These are phyloP conservation scores for Dactylonectria estremocensis DNA, from an alignment of 2,329 filamentous ascomycete genomes.

Conservation along the genomic window DNA sequence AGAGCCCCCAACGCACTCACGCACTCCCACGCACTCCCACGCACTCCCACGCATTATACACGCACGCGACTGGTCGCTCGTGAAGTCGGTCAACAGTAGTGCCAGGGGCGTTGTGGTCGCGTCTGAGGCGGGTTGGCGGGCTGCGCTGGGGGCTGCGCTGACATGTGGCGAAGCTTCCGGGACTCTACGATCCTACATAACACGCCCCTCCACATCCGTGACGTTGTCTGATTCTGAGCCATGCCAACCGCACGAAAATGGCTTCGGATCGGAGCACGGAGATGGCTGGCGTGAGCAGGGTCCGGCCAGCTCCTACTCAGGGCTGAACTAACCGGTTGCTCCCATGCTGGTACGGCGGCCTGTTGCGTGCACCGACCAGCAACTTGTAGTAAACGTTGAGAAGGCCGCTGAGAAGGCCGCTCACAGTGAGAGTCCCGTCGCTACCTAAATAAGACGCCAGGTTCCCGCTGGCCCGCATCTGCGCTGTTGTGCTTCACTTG, in stretches of 20 bases:
- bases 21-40: constrained; percentile 19
- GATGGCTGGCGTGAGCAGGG: background rate
- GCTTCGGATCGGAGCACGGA: background rate
- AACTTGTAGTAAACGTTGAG: background rate
- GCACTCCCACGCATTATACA: constrained; percentile 6
- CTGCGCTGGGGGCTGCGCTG: constrained; percentile 8
- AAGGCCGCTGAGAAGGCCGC: constrained; percentile 26
- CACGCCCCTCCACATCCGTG: background rate
- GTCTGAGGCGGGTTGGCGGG: constrained; percentile 4
- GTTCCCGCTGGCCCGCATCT: constrained; percentile 27
- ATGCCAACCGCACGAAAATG: constrained; percentile 25
- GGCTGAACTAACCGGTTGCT: background rate
- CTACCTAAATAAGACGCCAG: constrained; percentile 19
- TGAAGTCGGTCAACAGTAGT: constrained; percentile 25
- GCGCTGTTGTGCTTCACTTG: constrained; percentile 11
- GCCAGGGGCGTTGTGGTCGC: constrained; percentile 18
- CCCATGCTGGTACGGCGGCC: background rate
- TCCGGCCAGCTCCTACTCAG: constrained; percentile 1
- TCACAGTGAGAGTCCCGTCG: constrained; percentile 5
- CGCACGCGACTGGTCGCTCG: constrained; percentile 24
- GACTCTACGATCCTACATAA: constrained; percentile 2
- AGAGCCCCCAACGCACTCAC: constrained; percentile 18
- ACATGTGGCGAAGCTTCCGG: constrained; percentile 26
- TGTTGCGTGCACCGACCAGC: constrained; percentile 16
- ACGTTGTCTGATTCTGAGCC: constrained; percentile 39